Base-by-base conservation (phyloP, 495 filamentous ascomycete genomes). In the Cercophora samala region DNA sequence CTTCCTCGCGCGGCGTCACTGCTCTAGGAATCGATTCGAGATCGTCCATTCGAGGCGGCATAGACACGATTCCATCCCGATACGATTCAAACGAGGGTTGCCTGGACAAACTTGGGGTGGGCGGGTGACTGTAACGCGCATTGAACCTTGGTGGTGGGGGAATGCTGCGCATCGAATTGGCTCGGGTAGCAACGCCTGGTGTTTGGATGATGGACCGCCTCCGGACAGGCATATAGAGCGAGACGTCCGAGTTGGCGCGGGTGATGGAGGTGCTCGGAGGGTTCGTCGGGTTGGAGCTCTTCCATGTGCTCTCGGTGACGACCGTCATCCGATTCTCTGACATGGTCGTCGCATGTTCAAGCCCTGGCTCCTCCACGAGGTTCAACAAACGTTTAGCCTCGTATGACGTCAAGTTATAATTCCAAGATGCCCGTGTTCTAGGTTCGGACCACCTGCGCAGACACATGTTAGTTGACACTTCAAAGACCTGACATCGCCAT, bases 151-250 rank as follows among this genome's bases (percentile, higher is more conserved):
- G 69, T 18, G 46, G 25, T 4, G 65, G 52, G 15, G 65, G 58
- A 52, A 63, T 66, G 18, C 69, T 62, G 53, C 66, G 64, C 63
- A 63, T 58, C 26, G 68, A 69, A 59, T 66, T 67, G 52, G 69
- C 65, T 67, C 82, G 77, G 23, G 82, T 84, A 18, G 82, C 82
- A 29, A 84, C 70, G 13, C 82, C 82, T 1, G 82, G 82, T 4
- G 76, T 84, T 69, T 75, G 78, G 24, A 82, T 78, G 5, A 82
- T 64, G 22, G 81, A 83, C 37, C 78, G 78, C 53, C 82, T 73
- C 54, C 82, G 75, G 65, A 82, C 78, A 15, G 82, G 82, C 60
- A 80, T 76, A 66, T 83, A 83, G 18, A 84, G 65, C 21, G 82
- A 83, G 37, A 78, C 9, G 15, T 83, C 80, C 8, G 81, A 82